Evolutionary conservation across 176 grass and related monocot species (phyloP).

Genomic region (Echinochloa phyllopogon): DNA sequence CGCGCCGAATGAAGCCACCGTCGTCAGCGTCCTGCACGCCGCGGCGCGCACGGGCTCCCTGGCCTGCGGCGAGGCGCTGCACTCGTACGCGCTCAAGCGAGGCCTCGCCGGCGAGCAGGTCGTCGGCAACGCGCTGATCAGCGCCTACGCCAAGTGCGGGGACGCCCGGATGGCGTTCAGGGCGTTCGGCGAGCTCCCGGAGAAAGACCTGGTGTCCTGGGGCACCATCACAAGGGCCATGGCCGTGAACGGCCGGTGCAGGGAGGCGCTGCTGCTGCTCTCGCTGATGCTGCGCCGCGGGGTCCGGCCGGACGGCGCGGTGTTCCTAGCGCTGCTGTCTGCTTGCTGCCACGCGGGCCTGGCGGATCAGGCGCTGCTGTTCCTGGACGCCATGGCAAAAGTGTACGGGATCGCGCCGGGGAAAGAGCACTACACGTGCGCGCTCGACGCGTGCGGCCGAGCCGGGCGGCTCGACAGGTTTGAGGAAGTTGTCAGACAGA

Average conservation of each 20-base stretch:
- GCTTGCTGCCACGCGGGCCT: constrained; percentile 54
- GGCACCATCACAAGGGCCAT: constrained; percentile 55
- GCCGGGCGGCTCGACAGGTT: constrained; percentile 38
- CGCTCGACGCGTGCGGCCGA: constrained; percentile 59
- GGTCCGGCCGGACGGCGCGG: constrained; percentile 48
- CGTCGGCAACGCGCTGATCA: constrained; percentile 57
- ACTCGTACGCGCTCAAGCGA: constrained; percentile 42
- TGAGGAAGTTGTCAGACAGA: constrained; percentile 20
- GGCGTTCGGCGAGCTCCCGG: constrained; percentile 44
- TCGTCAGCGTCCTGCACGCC: constrained; percentile 53
- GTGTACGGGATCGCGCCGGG: constrained; percentile 45
- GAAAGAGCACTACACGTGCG: constrained; percentile 60
- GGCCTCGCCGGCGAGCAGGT: constrained; percentile 25
- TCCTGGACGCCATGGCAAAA: constrained; percentile 52
- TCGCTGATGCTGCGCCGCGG: constrained; percentile 52
- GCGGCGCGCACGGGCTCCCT: constrained; percentile 36
- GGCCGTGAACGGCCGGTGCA: constrained; percentile 52
- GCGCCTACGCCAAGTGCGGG: constrained; percentile 61
- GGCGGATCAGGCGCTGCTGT: constrained; percentile 37
- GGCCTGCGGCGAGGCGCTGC: constrained; percentile 38
- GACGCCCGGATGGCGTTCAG: constrained; percentile 45
- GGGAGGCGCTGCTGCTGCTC: constrained; percentile 57
- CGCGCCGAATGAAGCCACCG: constrained; percentile 48
- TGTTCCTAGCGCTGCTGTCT: constrained; percentile 60
- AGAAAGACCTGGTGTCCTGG: constrained; percentile 61